Evolutionary conservation across 225 moss, liverwort and hornwort species (phyloP).

Genomic region (Thuidium tamariscinum): DNA sequence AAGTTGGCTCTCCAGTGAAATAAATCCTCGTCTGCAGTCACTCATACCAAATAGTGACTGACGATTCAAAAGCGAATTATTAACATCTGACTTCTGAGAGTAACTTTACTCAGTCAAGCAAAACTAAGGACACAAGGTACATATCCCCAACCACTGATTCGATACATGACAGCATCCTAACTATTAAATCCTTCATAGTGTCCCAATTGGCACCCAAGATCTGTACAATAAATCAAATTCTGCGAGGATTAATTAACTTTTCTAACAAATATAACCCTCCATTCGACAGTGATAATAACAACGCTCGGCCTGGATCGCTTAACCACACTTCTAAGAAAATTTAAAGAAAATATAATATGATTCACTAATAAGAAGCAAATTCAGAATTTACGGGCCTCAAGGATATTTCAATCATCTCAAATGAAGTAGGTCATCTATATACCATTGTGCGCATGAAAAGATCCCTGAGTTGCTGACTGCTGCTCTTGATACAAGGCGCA

Average conservation of each 20-base stretch:
- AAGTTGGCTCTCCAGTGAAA: conserved; percentile 55
- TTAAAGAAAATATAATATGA: not conserved
- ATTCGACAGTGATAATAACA: not conserved
- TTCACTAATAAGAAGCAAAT: not conserved
- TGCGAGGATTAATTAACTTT: not conserved
- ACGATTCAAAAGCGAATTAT: not conserved
- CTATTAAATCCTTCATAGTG: not conserved
- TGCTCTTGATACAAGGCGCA: conserved; percentile 94
- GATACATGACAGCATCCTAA: not conserved
- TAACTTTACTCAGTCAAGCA: not conserved
- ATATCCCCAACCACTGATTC: not conserved
- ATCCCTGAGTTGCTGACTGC: conserved; percentile 22
- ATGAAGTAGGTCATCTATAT: not conserved
- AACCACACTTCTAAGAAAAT: not conserved
- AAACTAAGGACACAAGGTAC: not conserved
- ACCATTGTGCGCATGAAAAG: conserved; percentile 34
- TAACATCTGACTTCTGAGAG: not conserved
- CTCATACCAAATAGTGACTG: not conserved
- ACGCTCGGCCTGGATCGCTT: not conserved
- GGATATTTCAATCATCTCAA: not conserved
- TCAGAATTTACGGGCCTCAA: not conserved
- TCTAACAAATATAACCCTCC: not conserved
- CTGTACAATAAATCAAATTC: not conserved
- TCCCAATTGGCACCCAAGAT: not conserved
- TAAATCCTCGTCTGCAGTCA: conserved; percentile 20